phyloP scores from a whole-genome alignment of 202 grass and related monocot species.

The Setaria viridis region DNA sequence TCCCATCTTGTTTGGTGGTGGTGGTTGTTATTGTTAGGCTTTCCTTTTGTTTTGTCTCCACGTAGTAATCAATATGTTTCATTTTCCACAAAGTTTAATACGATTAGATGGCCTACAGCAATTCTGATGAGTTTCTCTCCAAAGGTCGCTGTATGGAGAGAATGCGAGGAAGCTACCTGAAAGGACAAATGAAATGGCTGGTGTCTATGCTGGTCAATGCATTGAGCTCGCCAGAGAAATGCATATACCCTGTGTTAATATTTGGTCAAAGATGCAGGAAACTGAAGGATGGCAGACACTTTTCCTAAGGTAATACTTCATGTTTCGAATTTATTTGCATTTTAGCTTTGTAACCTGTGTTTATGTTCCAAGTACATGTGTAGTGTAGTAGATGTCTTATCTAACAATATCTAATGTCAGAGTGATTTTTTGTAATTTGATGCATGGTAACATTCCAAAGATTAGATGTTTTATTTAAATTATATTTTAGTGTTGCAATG shows the following conservation, averaged over 20 bases:
- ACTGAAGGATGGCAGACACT: constrained; percentile 68
- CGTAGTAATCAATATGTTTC: background rate
- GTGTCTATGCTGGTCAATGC: constrained; percentile 76
- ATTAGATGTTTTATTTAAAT: background rate
- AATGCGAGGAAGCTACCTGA: constrained; percentile 69
- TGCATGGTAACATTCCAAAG: background rate
- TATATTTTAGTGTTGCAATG: background rate
- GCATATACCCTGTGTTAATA: constrained; percentile 71
- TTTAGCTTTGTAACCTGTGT: background rate
- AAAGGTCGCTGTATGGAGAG: constrained; percentile 77
- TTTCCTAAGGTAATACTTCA: constrained; percentile 68
- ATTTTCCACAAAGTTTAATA: background rate
- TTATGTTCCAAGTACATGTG: background rate
- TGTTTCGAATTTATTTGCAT: background rate
- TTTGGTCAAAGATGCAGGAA: constrained; percentile 87
- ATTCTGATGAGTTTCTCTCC: background rate
- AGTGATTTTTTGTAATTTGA: background rate
- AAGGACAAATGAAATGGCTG: constrained; percentile 91
- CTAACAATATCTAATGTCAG: background rate
- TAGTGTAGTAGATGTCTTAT: background rate
- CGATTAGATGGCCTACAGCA: background rate
- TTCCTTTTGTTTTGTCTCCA: background rate
- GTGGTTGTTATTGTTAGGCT: background rate
- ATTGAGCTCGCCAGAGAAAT: constrained; percentile 74
- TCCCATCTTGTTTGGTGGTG: background rate